Percentiles rank a stretch among this genome's conserved stretches.
phyloP scores from a whole-genome alignment of 1,284 basidiomycete genomes.

The Lignosus rhinocerotis region DNA sequence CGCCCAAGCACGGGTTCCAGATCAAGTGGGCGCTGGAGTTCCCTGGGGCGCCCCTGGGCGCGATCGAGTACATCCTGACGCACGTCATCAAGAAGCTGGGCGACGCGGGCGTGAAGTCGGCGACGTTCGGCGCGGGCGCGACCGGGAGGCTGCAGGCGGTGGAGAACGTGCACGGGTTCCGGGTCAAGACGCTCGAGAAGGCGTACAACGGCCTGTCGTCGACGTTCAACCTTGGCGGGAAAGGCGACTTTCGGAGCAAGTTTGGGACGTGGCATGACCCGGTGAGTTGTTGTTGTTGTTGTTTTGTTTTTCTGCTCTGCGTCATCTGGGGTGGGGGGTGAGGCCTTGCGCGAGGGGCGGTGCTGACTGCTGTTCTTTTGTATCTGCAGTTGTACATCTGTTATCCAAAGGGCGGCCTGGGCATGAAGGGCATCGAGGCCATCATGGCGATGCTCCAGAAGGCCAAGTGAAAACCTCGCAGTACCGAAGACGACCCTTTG shows the following conservation, averaged over 20 bases:
- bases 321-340: too few species aligned
- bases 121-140: slow-evolving; percentile 52
- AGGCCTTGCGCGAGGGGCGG: too few species aligned
- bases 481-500: not conserved
- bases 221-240: slow-evolving; percentile 42
- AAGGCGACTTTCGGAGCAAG: slow-evolving; percentile 48
- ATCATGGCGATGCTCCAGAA: slow-evolving; percentile 39
- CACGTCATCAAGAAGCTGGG: slow-evolving; percentile 47
- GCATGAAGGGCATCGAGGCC: slow-evolving; percentile 39
- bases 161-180: slow-evolving; percentile 39
- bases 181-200: slow-evolving; percentile 45
- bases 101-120: slow-evolving; percentile 41
- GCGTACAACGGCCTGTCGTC: slow-evolving; percentile 46
- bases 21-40: slow-evolving; percentile 63
- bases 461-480: slow-evolving; percentile 30
- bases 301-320: too few species aligned
- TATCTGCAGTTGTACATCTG: slow-evolving; percentile 33
- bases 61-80: slow-evolving; percentile 47
- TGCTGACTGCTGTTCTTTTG: slow-evolving; percentile 4
- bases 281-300: too few species aligned
- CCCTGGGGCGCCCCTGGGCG: slow-evolving; percentile 51
- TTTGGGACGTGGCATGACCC: slow-evolving; percentile 40
- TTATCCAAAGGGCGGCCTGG: slow-evolving; percentile 32
- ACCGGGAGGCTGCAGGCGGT: slow-evolving; percentile 37
- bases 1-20: slow-evolving; percentile 51